phyloP scores from a whole-genome alignment of 2,329 filamentous ascomycete genomes.

The Venturia oleaginea region DNA sequence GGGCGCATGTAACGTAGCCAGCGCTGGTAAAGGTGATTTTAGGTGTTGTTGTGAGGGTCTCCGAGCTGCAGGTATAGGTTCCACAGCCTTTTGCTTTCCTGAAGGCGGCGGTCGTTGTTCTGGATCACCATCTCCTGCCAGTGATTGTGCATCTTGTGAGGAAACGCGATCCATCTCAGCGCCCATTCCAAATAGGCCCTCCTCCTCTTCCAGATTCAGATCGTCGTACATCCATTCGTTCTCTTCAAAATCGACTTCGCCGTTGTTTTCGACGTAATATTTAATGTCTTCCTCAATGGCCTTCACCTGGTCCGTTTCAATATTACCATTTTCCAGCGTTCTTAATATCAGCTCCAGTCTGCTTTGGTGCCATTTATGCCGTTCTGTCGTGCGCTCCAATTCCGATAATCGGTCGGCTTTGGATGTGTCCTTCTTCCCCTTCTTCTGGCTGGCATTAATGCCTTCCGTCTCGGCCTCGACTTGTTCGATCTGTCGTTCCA shows the following conservation, averaged over 20 bases:
- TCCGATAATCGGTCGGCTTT: constrained; percentile 85
- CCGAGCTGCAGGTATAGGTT: constrained; percentile 50
- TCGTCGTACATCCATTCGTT: constrained; percentile 96
- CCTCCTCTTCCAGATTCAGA: constrained; percentile 83
- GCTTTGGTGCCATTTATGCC: constrained; percentile 92
- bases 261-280: constrained; percentile 88
- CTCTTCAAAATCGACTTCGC: constrained; percentile 82
- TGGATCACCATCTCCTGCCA: constrained; percentile 61
- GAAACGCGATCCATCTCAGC: constrained; percentile 78
- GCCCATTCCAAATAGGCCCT: constrained; percentile 73
- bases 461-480: constrained; percentile 84
- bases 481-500: constrained; percentile 87
- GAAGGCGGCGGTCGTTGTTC: constrained; percentile 41
- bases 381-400: constrained; percentile 74
- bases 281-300: constrained; percentile 86
- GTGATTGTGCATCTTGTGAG: constrained; percentile 89
- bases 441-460: constrained; percentile 84
- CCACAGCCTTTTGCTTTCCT: constrained; percentile 49
- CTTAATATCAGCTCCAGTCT: constrained; percentile 87
- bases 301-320: constrained; percentile 79
- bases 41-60: constrained; percentile 74
- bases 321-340: constrained; percentile 82
- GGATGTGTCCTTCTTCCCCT: constrained; percentile 76
- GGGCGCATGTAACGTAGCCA: constrained; percentile 80
- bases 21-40: constrained; percentile 86